Conservation (phyloP, 2,329 filamentous ascomycete genomes). For the Rhinocladiella similis region DNA sequence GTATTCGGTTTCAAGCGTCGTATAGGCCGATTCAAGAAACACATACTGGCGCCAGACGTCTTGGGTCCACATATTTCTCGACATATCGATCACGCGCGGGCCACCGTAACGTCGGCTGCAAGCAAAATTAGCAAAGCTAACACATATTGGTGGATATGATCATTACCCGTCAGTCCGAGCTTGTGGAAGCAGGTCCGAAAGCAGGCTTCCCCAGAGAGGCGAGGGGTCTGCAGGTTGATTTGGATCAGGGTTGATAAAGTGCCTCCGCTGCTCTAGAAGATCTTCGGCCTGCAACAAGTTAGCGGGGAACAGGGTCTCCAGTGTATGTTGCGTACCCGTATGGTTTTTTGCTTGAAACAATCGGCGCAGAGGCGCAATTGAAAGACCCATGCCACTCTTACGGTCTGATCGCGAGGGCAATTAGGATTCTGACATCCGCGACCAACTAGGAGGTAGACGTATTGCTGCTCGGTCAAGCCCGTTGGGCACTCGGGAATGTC, state of each 20-base stretch:
- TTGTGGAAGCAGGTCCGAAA: conserved; percentile 21
- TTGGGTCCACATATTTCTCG: conserved; percentile 10
- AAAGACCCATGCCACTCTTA: conserved; percentile 28
- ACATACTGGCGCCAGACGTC: conserved; percentile 11
- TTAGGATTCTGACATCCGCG: conserved; percentile 27
- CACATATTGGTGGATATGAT: neutral
- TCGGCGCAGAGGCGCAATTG: conserved; percentile 25
- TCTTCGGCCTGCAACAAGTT: conserved; percentile 16
- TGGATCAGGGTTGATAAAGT: neutral
- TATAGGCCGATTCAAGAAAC: conserved; percentile 21
- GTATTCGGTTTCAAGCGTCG: conserved; percentile 15
- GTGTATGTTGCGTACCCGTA: conserved; percentile 8
- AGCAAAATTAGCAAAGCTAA: neutral
- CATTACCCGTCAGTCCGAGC: conserved; percentile 20
- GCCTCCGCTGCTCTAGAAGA: conserved; percentile 12
- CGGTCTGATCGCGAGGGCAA: conserved; percentile 20
- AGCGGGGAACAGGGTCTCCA: neutral
- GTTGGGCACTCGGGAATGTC: conserved; percentile 25
- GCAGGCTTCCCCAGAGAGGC: neutral
- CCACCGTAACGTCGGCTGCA: conserved; percentile 11
- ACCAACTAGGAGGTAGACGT: conserved; percentile 26
- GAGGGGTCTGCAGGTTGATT: neutral
- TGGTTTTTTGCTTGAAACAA: conserved; percentile 25
- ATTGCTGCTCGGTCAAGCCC: conserved; percentile 26
- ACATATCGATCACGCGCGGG: conserved; percentile 8